phyloP scores from a whole-genome alignment of 257 asterid genomes.

The Nicotiana tabacum region DNA sequence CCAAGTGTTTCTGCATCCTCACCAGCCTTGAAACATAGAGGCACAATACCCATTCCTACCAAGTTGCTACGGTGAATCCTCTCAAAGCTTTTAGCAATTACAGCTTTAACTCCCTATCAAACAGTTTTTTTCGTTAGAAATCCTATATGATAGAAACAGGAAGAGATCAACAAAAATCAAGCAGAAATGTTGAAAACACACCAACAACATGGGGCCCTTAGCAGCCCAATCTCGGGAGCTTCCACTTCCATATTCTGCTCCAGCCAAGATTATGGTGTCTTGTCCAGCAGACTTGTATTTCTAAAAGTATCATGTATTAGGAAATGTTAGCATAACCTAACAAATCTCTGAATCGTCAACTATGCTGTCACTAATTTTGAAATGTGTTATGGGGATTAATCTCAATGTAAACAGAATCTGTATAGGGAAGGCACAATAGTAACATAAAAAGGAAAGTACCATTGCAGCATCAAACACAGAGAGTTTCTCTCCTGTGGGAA shows the following conservation, averaged over 20 bases:
- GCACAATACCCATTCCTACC: conserved; percentile 24
- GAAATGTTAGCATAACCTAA: background rate
- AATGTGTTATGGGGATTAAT: background rate
- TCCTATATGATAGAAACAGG: background rate
- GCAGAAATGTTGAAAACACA: background rate
- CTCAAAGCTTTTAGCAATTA: conserved; percentile 22
- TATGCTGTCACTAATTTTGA: background rate
- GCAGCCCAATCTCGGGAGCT: conserved; percentile 25
- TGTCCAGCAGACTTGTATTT: conserved; percentile 19
- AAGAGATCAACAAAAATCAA: background rate
- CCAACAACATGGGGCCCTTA: conserved; percentile 20
- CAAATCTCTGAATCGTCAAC: background rate
- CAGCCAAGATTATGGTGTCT: conserved; percentile 18
- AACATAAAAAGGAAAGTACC: background rate
- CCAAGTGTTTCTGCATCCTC: conserved; percentile 64
- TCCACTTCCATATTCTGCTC: conserved; percentile 20
- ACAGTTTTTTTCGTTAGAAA: background rate
- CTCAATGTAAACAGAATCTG: background rate
- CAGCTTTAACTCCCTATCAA: conserved; percentile 18
- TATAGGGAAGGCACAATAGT: background rate
- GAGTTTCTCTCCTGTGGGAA: conserved; percentile 17
- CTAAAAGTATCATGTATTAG: background rate
- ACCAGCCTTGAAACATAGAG: conserved; percentile 15
- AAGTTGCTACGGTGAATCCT: conserved; percentile 21
- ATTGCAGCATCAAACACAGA: conserved; percentile 21